These are phyloP conservation scores for Suillus fuscotomentosus DNA, from an alignment of 768 basidiomycete species.

Conservation along the genomic window DNA sequence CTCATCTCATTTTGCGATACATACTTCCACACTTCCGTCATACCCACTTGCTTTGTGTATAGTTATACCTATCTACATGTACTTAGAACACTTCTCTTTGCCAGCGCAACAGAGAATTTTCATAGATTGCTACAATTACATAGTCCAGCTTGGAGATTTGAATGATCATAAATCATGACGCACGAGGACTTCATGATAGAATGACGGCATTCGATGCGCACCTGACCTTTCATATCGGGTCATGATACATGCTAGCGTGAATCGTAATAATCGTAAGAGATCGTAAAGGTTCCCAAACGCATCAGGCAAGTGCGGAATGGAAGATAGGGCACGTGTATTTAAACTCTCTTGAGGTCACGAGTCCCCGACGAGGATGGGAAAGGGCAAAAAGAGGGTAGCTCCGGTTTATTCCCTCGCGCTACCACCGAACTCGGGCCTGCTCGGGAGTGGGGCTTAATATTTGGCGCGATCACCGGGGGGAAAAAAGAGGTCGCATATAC, in stretches of 20 bases:
- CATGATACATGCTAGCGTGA: not conserved
- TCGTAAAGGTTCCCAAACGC: not conserved
- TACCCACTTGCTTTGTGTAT: slow-evolving; percentile 12
- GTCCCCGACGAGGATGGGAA: slow-evolving; percentile 3
- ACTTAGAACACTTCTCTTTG: slow-evolving; percentile 4
- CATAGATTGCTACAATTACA: slow-evolving; percentile 7
- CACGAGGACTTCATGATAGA: slow-evolving; percentile 6
- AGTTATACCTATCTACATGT: slow-evolving; percentile 29
- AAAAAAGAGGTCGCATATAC: not conserved
- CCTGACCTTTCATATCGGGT: not conserved
- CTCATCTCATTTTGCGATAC: slow-evolving; percentile 2
- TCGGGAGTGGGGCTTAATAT: not conserved
- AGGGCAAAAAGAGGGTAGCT: slow-evolving; percentile 2
- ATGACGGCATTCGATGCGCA: not conserved
- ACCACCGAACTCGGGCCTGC: not conserved
- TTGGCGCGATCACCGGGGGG: not conserved
- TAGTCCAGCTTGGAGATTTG: not conserved
- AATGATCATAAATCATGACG: not conserved
- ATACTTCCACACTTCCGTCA: not conserved
- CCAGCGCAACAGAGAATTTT: slow-evolving; percentile 14
- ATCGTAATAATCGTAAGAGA: not conserved
- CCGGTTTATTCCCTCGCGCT: not conserved
- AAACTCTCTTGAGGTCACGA: slow-evolving; percentile 12
- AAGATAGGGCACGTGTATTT: slow-evolving; percentile 7
- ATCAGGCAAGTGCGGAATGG: slow-evolving; percentile 9